Percentiles rank a stretch among this genome's conserved stretches.
Evolutionary conservation across 805 yeast species (phyloP).

Genomic region (Spathaspora passalidarum): DNA sequence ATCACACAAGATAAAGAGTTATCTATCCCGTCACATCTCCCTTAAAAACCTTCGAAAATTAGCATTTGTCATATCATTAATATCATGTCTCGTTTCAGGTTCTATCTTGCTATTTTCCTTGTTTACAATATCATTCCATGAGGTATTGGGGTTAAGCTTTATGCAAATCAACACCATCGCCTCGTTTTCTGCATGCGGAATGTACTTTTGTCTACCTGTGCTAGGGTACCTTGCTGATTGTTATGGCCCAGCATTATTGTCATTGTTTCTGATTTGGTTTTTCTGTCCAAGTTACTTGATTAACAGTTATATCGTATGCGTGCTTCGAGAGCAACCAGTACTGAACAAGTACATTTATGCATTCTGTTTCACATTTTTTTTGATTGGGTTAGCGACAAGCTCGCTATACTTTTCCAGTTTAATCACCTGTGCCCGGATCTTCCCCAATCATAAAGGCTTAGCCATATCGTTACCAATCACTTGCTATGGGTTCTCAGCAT

Average conservation of each 20-base stretch:
- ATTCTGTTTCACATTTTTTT: conserved; percentile 48
- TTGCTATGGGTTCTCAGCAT: conserved; percentile 78
- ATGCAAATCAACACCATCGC: conserved; percentile 68
- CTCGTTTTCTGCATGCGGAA: conserved; percentile 70
- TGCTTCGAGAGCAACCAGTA: conserved; percentile 1
- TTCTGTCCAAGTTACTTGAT: conserved; percentile 67
- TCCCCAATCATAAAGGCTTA: conserved; percentile 70
- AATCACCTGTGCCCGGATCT: conserved; percentile 82
- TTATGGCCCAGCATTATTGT: conserved; percentile 77
- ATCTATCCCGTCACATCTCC: conserved; percentile 42
- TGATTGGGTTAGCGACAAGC: conserved; percentile 72
- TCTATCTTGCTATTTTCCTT: conserved; percentile 80
- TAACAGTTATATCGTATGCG: conserved; percentile 22
- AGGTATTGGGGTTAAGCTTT: conserved; percentile 58
- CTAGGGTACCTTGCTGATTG: conserved; percentile 80
- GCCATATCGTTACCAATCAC: conserved; percentile 88
- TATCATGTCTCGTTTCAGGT: conserved; percentile 74
- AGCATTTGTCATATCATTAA: conserved; percentile 56
- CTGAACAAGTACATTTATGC: conserved; percentile 14
- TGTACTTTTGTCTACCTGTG: conserved; percentile 80
- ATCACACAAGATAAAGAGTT: conserved; percentile 44
- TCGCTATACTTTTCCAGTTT: conserved; percentile 68
- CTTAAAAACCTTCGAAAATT: conserved; percentile 38
- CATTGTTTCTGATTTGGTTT: conserved; percentile 55
- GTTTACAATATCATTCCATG: conserved; percentile 67